Base-by-base conservation (phyloP, 2,329 filamentous ascomycete species). In the Dactylellina leptospora region DNA sequence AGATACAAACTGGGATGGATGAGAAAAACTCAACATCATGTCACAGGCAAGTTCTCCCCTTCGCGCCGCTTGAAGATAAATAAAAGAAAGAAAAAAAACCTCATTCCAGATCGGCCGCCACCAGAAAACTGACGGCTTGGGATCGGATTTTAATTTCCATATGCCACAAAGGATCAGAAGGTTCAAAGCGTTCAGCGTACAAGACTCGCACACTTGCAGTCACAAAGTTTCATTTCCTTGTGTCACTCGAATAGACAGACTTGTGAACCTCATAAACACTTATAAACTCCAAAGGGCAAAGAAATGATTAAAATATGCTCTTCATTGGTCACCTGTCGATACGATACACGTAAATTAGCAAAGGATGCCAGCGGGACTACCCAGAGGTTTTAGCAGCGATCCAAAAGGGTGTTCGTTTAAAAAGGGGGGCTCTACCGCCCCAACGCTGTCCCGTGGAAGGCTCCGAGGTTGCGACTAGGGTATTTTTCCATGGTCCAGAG, bases 361-460 rank as follows among this genome's bases (percentile, higher is more conserved):
- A 56, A 44, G 42, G 50, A 56, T 50, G 33, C 20, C 42, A 11
- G 25, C 45, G 33, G 54, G 45, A 58, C 25, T 36, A 23, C 25
- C 23, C 40, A 23, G 8, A 36, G 27, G 22, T 44, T 68, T 68
- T 59, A 28, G 28, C 53, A 50, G 47, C 40, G 38, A 38, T 53
- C 53, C 44, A 30, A 68, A 68, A 59, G 53, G 48, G 38, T 25
- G 40, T 68, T 68, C 54, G 62, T 68, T 59, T 68, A 68, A 59
- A 33, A 68, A 68, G 10, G 47, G 61, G 61, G 62, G 62, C 54
- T 60, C 62, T 54, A 68, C 62, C 47, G 54, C 54, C 47, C 18
- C 48, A 48, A 48, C 44, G 42, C 42, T 45, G 30, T 10, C 54
- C 60, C 27, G 53, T 33, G 40, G 47, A 58, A 50, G 33, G 61